Evolutionary conservation across 306 rosid species (phyloP).

Genomic region (Castanea crenata): DNA sequence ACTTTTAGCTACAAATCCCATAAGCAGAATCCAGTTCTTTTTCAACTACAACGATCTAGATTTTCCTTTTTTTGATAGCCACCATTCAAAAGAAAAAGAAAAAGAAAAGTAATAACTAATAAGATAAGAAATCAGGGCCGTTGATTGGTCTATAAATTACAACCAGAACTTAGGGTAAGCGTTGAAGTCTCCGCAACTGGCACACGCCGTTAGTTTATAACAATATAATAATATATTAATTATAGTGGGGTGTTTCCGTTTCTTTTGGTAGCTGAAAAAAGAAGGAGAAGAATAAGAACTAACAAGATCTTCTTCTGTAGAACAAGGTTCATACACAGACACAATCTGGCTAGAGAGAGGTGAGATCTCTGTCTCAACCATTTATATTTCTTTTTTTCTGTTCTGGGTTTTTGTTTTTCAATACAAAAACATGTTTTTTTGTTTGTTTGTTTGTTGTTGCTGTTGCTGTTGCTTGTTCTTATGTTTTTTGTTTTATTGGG

Average conservation of each 20-base stretch:
- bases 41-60: neutral
- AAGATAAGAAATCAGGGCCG: slow-evolving; percentile 4
- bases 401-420: slow-evolving; percentile 15
- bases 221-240: neutral
- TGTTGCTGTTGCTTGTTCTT: neutral
- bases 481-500: neutral
- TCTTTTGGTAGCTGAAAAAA: neutral
- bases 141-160: slow-evolving; percentile 13
- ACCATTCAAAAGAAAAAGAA: neutral
- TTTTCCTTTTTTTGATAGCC: neutral
- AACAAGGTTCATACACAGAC: neutral
- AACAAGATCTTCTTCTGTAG: neutral
- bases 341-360: slow-evolving; percentile 42
- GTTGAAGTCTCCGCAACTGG: neutral
- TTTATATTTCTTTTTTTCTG: neutral
- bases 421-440: neutral
- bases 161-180: slow-evolving; percentile 10
- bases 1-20: neutral
- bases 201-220: slow-evolving; percentile 20
- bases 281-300: neutral
- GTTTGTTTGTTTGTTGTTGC: neutral
- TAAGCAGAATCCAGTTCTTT: slow-evolving; percentile 15
- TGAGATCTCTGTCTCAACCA: slow-evolving; percentile 20
- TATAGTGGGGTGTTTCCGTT: too few relatives aligned
- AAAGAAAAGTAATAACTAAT: neutral